Evolutionary conservation across 441 rosid species (phyloP), one percentile per base, ranked within the genome.

Genomic region (Bruguiera hainesii): DNA sequence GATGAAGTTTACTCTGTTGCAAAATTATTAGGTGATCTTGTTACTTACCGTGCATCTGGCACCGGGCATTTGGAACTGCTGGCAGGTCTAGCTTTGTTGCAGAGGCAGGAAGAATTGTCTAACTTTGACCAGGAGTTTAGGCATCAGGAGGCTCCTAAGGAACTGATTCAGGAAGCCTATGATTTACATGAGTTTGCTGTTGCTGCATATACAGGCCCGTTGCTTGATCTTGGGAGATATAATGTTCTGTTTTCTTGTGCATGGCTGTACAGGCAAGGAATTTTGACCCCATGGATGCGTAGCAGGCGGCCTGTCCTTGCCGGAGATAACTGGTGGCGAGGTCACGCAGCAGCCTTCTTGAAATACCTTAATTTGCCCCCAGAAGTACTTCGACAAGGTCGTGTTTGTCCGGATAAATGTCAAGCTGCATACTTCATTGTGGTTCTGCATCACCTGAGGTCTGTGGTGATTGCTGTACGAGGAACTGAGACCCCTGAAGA

Each of bases 401-500:
- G 98, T 72, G 91, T 93, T 69, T 77, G 85, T 76, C 86, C 85
- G 95, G 84, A 78, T 66, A 85, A 79, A 75, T 89, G 92, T 68
- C 80, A 91, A 78, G 98, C 95, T 61, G 95, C 98, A 15, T 93
- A 91, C 76, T 93, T 93, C 56, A 71, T 89, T 76, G 89, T 88
- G 68, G 96, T 91, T 74, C 83, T 86, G 68, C 96, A 88, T 74
- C 83, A 91, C 75, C 71, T 81, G 28, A 79, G 82, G 76, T 76
- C 87, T 60, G 84, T 93, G 61, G 95, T 91, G 23, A 77, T 93
- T 76, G 83, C 96, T 71, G 84, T 93, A 56, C 87, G 96, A 69
- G 97, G 98, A 80, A 93, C 97, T 56, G 97, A 93, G 85, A 87
- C 95, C 25, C 88, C 93, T 31, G 98, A 93, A 81, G 98, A 93